Percentiles rank a stretch among this genome's conserved stretches.
Evolutionary conservation across 2,329 filamentous ascomycete species (phyloP).

Genomic region (Aspergillus pseudotamarii): DNA sequence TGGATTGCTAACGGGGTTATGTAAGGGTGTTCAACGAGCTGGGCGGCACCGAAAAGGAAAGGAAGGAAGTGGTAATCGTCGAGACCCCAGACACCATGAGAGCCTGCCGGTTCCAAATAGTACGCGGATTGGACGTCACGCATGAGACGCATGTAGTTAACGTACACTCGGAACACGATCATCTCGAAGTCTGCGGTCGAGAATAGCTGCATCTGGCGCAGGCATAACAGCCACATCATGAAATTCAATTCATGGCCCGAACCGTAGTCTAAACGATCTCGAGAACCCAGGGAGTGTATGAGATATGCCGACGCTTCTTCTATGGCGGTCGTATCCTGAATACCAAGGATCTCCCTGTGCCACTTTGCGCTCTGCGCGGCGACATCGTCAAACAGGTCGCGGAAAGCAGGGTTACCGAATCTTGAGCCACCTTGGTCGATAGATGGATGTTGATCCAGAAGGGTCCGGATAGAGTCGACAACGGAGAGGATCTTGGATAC

Average conservation of each 20-base stretch:
- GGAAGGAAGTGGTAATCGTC: slow-evolving; percentile 98
- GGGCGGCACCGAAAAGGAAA: slow-evolving; percentile 90
- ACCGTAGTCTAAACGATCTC: slow-evolving; percentile 88
- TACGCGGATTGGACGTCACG: slow-evolving; percentile 86
- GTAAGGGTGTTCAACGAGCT: slow-evolving; percentile 81
- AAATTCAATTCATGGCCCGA: slow-evolving; percentile 98
- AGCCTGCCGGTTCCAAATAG: slow-evolving; percentile 94
- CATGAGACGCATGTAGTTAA: slow-evolving; percentile 83
- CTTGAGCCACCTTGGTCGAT: slow-evolving; percentile 84
- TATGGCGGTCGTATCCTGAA: slow-evolving; percentile 54
- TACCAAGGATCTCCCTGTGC: slow-evolving; percentile 45
- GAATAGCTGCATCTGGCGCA: slow-evolving; percentile 76
- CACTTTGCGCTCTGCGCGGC: slow-evolving; percentile 42
- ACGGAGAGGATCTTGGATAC: slow-evolving; percentile 69
- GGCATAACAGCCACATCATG: slow-evolving; percentile 91
- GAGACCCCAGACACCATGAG: slow-evolving; percentile 95
- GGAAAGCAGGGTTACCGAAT: slow-evolving; percentile 93
- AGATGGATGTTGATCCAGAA: slow-evolving; percentile 72
- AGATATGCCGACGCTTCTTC: slow-evolving; percentile 80
- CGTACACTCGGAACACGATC: slow-evolving; percentile 77
- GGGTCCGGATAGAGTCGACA: slow-evolving; percentile 67
- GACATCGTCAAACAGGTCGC: slow-evolving; percentile 68
- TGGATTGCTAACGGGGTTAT: slow-evolving; percentile 82
- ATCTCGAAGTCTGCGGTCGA: slow-evolving; percentile 68
- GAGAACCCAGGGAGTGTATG: slow-evolving; percentile 80